Conservation (phyloP, 1,284 basidiomycete species). For the Lentinus polychrous region DNA sequence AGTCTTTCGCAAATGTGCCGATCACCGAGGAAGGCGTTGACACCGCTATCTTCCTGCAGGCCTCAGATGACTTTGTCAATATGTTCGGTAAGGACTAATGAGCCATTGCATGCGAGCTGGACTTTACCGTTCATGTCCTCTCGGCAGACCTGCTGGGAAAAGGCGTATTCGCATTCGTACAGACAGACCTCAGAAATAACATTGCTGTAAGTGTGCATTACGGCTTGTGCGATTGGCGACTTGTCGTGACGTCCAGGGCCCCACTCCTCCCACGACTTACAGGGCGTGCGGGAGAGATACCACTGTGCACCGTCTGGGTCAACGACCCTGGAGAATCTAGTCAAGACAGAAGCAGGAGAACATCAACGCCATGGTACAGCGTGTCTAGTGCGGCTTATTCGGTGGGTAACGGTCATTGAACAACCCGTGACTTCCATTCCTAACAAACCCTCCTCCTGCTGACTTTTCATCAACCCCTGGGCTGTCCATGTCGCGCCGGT, state of each 20-base stretch:
- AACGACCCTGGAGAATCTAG: constrained; percentile 74
- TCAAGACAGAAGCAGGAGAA: constrained; percentile 55
- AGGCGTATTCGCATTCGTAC: constrained; percentile 85
- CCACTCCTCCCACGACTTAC: constrained; percentile 6
- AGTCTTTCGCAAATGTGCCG: constrained; percentile 88
- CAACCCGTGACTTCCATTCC: constrained; percentile 16
- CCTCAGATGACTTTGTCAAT: constrained; percentile 84
- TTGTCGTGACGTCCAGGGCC: background rate
- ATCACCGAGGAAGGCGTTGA: constrained; percentile 76
- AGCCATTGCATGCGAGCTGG: background rate
- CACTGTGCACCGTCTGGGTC: constrained; percentile 48
- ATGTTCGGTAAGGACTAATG: constrained; percentile 69
- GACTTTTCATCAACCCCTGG: constrained; percentile 30
- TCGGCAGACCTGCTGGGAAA: constrained; percentile 80
- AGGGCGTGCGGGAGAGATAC: constrained; percentile 81
- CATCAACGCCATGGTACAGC: constrained; percentile 43
- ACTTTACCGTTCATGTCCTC: constrained; percentile 5
- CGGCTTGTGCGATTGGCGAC: background rate
- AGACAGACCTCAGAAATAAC: constrained; percentile 86
- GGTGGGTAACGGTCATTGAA: constrained; percentile 38
- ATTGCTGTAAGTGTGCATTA: constrained; percentile 53
- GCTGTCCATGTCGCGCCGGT: constrained; percentile 6
- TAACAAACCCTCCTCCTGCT: constrained; percentile 3
- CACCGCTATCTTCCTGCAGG: constrained; percentile 79
- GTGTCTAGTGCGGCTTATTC: constrained; percentile 75